Evolutionary conservation across 2,329 filamentous ascomycete species (phyloP).

Genomic region (Aspergillus pseudotamarii): DNA sequence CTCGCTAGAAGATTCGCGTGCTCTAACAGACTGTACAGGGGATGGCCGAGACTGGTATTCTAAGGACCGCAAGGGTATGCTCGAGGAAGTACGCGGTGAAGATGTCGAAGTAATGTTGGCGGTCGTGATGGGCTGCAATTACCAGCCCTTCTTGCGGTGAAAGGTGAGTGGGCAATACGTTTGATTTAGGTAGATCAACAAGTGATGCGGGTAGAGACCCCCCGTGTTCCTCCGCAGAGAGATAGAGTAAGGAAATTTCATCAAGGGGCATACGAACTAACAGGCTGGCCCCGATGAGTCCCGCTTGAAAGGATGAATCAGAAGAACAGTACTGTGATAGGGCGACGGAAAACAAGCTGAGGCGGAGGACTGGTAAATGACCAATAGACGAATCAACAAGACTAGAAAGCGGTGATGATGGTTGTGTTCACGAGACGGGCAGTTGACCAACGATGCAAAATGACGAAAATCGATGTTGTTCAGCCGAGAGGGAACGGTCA

Average conservation of each 20-base stretch:
- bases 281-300: conserved; percentile 2
- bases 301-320: conserved; percentile 10
- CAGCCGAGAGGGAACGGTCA: conserved; percentile 19
- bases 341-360: conserved; percentile 6
- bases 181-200: conserved; percentile 10
- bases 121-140: conserved; percentile 71
- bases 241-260: conserved; percentile 7
- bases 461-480: conserved; percentile 20
- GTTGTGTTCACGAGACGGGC: conserved; percentile 24
- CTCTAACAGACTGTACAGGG: conserved; percentile 38
- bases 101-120: conserved; percentile 81
- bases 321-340: conserved; percentile 12
- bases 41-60: conserved; percentile 38
- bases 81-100: conserved; percentile 67
- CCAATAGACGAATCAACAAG: conserved; percentile 10
- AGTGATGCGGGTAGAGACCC: conserved; percentile 4
- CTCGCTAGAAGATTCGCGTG: conserved; percentile 48
- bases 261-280: conserved; percentile 12
- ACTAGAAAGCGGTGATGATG: conserved; percentile 18
- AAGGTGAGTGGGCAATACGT: not conserved
- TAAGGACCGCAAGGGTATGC: conserved; percentile 84
- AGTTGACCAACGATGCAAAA: conserved; percentile 22
- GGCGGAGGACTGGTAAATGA: conserved; percentile 5
- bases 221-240: conserved; percentile 15
- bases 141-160: conserved; percentile 62